Base-by-base conservation (phyloP, 306 rosid species). In the Quercus berberidifolia region DNA sequence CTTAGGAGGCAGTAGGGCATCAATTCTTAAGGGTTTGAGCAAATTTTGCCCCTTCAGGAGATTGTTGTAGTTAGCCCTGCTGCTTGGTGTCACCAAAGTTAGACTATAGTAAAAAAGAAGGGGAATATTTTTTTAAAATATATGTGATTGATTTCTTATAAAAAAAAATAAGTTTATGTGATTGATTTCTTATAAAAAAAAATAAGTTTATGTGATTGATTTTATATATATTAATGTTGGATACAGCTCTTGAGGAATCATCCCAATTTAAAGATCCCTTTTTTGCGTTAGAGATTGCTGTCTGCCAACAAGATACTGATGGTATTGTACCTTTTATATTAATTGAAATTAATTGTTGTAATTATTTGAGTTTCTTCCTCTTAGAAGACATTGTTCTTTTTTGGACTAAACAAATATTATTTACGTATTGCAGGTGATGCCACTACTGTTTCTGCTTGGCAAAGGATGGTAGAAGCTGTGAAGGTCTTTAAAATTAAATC, bases 231-330 rank as follows among this genome's bases (percentile, higher is more conserved):
- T 59, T 58, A 30, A 35, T 82, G 75, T 64, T 84, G 78, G 76
- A 41, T 78, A 78, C 88, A 93, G 98, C 72, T 82, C 92, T 93
- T 64, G 90, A 87, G 82, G 92, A 91, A 73, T 79, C 98, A 82
- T 86, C 92, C 57, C 93, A 80, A 59, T 5, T 52, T 67, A 90
- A 91, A 83, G 97, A 93, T 83, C 94, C 97, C 51, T 79, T 90
- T 74, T 90, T 90, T 73, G 18, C 81, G 41, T 77, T 93, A 58
- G 97, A 93, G 83, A 85, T 87, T 58, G 85, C 80, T 76, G 81
- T 81, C 69, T 83, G 80, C 78, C 89, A 85, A 52, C 82, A 79
- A 78, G 64, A 85, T 19, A 77, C 77, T 60, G 60, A 73, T 2
- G 92, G 97, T 91, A 87, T 73, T 76, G 71, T 78, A 41, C 21